These are phyloP conservation scores for Lanmaoa pseudosensibilis DNA, from an alignment of 768 basidiomycete genomes.

Conservation along the genomic window DNA sequence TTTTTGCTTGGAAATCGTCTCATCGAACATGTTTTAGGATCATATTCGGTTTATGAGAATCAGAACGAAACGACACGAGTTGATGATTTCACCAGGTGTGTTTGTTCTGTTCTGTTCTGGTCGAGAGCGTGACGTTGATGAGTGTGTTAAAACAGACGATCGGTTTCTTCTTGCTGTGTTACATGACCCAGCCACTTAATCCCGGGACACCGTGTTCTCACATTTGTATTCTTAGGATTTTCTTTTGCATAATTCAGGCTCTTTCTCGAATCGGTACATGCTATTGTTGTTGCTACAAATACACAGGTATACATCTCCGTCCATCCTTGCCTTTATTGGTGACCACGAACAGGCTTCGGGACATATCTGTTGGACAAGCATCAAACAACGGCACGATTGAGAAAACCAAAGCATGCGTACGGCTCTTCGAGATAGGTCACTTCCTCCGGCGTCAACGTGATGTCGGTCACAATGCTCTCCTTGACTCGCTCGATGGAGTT, in stretches of 20 bases:
- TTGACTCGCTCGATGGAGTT: constrained; percentile 35
- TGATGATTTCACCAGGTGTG: constrained; percentile 93
- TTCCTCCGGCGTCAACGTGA: constrained; percentile 33
- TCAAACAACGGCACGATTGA: neutral
- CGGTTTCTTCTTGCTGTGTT: constrained; percentile 81
- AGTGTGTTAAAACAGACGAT: constrained; percentile 54
- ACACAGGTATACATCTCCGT: constrained; percentile 3
- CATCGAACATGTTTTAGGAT: constrained; percentile 50
- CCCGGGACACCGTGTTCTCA: neutral
- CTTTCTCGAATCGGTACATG: neutral
- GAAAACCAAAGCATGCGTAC: constrained; percentile 10
- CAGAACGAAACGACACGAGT: constrained; percentile 86
- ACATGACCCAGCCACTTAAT: constrained; percentile 64
- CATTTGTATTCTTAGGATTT: constrained; percentile 17
- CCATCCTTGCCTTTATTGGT: constrained; percentile 3
- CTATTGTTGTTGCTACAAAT: neutral
- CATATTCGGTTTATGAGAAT: constrained; percentile 87
- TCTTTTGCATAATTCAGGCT: constrained; percentile 9
- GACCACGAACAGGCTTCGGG: constrained; percentile 21
- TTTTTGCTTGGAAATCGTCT: neutral
- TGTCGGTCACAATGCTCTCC: constrained; percentile 28
- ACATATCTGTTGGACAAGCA: constrained; percentile 12
- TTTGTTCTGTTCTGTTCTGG: constrained; percentile 3
- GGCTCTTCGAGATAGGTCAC: constrained; percentile 31
- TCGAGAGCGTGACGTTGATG: neutral